These are phyloP conservation scores for Azolla pinnata DNA, from an alignment of 75 land plant species.

Conservation along the genomic window DNA sequence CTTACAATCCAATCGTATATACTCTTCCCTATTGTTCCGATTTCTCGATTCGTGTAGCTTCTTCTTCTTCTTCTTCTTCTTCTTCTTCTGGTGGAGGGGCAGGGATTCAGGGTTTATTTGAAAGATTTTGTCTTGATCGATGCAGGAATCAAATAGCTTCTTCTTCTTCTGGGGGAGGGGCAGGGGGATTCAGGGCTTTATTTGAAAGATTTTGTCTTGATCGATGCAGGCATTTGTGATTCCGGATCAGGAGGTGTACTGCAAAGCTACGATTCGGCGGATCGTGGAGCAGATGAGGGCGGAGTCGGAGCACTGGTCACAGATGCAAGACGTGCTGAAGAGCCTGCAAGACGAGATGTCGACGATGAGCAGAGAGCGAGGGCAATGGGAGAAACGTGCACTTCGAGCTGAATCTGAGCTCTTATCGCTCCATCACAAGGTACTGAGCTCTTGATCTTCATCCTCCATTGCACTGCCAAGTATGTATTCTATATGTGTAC, in stretches of 20 bases:
- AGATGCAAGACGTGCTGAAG: slow-evolving; percentile 55
- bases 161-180: background rate
- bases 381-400: slow-evolving; percentile 52
- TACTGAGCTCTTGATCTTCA: slow-evolving; percentile 7
- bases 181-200: background rate
- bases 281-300: slow-evolving; percentile 48
- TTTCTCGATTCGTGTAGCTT: too few species aligned
- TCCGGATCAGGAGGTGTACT: background rate
- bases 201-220: background rate
- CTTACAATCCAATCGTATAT: too few species aligned
- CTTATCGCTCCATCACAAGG: slow-evolving; percentile 18
- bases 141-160: background rate
- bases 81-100: too few species aligned
- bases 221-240: background rate
- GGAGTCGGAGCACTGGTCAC: slow-evolving; percentile 75
- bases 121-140: background rate
- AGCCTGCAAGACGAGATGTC: slow-evolving; percentile 61
- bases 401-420: slow-evolving; percentile 33
- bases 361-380: slow-evolving; percentile 40
- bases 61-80: too few species aligned
- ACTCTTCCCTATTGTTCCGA: too few species aligned
- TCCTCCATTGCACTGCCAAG: background rate
- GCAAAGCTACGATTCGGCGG: slow-evolving; percentile 37
- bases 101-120: background rate
- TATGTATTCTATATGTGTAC: background rate